Percentiles rank a stretch among this genome's conserved stretches.
Evolutionary conservation across 208 protist species (phyloP).

Genomic region (Crithidia expoeki): DNA sequence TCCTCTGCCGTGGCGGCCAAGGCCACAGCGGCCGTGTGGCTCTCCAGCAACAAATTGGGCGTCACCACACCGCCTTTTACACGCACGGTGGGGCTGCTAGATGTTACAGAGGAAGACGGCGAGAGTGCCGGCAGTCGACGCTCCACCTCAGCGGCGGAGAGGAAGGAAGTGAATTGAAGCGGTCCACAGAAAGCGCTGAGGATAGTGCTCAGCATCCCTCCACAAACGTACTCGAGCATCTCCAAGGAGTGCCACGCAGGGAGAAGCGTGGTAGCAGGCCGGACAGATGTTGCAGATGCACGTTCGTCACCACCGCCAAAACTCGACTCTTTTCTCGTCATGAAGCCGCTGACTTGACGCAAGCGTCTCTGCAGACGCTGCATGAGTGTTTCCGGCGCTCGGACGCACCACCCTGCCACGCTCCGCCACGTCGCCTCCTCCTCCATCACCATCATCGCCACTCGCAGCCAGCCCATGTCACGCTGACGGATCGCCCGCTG

Average conservation of each 20-base stretch:
- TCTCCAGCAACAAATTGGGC: conserved; percentile 55
- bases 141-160: conserved; percentile 22
- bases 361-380: not conserved
- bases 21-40: conserved; percentile 37
- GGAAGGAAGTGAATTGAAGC: conserved; percentile 32
- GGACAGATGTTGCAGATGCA: not conserved
- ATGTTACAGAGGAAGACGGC: not conserved
- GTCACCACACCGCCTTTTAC: conserved; percentile 46
- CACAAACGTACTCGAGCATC: conserved; percentile 54
- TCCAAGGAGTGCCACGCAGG: conserved; percentile 63
- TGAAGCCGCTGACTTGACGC: not conserved
- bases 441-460: conserved; percentile 45
- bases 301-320: not conserved
- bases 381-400: not conserved
- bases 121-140: conserved; percentile 32
- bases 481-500: conserved; percentile 83
- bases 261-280: conserved; percentile 47
- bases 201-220: conserved; percentile 47
- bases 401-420: conserved; percentile 41
- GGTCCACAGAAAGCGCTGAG: conserved; percentile 64
- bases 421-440: conserved; percentile 65
- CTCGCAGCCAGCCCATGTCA: conserved; percentile 54
- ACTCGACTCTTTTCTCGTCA: not conserved
- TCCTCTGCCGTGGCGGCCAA: conserved; percentile 75
- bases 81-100: not conserved